These are phyloP conservation scores for Chaetomiaceae sp. DNA, from an alignment of 2,329 filamentous ascomycete species.

Conservation along the genomic window DNA sequence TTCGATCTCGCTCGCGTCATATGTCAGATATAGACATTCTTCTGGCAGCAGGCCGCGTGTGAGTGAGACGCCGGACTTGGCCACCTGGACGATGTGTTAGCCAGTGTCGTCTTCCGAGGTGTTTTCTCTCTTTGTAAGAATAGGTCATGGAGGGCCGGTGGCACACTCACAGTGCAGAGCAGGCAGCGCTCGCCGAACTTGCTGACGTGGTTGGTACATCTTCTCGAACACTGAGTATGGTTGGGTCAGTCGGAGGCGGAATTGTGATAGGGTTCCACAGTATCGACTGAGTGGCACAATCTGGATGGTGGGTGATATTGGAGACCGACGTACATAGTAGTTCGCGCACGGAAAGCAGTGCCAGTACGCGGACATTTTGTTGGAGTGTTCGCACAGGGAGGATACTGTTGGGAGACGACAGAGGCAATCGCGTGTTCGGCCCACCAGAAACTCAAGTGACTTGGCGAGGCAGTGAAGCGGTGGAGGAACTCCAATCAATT, in stretches of 20 bases:
- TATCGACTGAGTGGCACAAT: no score
- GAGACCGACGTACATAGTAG: constrained; percentile 29
- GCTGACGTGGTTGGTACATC: constrained; percentile 33
- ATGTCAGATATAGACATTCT: constrained; percentile 17
- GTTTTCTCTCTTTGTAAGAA: background rate
- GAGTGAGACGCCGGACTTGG: constrained; percentile 27
- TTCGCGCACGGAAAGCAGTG: no score
- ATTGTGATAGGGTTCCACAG: background rate
- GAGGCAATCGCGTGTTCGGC: no score
- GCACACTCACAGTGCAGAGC: constrained; percentile 31
- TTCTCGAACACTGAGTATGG: constrained; percentile 29
- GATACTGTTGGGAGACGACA: no score
- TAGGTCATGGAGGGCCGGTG: background rate
- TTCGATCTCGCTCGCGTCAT: background rate
- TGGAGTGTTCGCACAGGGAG: no score
- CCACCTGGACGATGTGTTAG: constrained; percentile 12
- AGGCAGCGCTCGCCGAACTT: constrained; percentile 34
- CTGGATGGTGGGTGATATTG: no score
- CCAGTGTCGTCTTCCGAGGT: background rate
- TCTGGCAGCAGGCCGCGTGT: constrained; percentile 25
- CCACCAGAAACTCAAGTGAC: no score
- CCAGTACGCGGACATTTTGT: no score
- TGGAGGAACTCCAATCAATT: no score
- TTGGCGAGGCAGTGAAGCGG: no score
- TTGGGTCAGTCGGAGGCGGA: background rate